Base-by-base conservation (phyloP, 495 filamentous ascomycete genomes). In the Penicillium subrubescens region DNA sequence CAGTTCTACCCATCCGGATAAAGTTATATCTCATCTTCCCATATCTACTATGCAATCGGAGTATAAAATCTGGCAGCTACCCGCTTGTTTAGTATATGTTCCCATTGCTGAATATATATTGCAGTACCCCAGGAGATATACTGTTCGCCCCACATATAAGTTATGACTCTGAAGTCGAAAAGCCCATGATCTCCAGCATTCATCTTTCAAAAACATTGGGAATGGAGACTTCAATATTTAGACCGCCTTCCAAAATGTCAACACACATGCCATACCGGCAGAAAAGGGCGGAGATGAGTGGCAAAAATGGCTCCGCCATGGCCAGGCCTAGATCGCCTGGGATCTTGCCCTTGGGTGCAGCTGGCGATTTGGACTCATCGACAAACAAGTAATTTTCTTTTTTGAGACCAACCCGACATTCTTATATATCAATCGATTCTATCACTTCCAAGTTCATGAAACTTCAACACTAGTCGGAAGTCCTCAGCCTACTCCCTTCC, bases 211-310 rank as follows among this genome's bases (percentile, higher is more conserved):
- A 11, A 25, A 12, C 46, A 25, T 31, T 3, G 2, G 5, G 5
- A 31, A 31, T 17, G 7, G 48, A 3, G 12, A 14, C 21, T 23
- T 19, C 10, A 34, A 34, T 5, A 29, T 54, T 19, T n/a, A 6
- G 51, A 54, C 51, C 51, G 51, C 15, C n/a, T 54, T 54, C 31
- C 27, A 34, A 11, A 21, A 21, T 17, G n/a, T 56, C 53, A 56
- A 56, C 25, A 15, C 25, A 23, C 8, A 66, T 59, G 46, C 59
- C 60, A 59, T 66, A 33, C n/a, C 10, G 64, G 64, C 64, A 66
- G 64, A 66, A 63, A 48, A 8, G 58, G 55, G 48, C 60, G 64
- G 64, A 12, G 10, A n/a, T 19, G 11, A 4, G 3, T 8, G 55
- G 64, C 64, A 66, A 54, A 63, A 66, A 34, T 39, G 14, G n/a